These are phyloP conservation scores for Amorphotheca resinae DNA, from an alignment of 495 filamentous ascomycete genomes.

Conservation along the genomic window DNA sequence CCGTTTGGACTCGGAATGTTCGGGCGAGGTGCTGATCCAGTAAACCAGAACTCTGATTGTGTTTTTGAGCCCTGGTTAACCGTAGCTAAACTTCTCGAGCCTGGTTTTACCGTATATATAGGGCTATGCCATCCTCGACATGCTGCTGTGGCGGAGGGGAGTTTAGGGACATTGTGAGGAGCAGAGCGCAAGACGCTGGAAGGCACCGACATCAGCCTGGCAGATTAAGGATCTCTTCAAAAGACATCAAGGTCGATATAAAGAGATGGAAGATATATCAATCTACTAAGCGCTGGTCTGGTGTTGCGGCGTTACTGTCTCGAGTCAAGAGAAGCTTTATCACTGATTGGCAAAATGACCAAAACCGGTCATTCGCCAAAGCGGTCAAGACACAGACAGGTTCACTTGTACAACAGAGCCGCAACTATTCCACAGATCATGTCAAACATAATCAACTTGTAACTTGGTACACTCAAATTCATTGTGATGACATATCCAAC, in stretches of 20 bases:
- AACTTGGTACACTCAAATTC: no score
- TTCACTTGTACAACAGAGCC: no score
- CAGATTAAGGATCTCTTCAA: conserved; percentile 2
- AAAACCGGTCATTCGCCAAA: not conserved
- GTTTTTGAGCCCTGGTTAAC: conserved; percentile 11
- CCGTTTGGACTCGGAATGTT: conserved; percentile 5
- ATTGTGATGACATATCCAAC: no score
- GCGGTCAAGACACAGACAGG: not conserved
- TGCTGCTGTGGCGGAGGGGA: not conserved
- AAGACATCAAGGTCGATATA: conserved; percentile 13
- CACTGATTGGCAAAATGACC: not conserved
- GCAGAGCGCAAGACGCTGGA: conserved; percentile 12
- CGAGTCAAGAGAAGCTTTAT: not conserved
- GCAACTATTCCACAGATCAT: no score
- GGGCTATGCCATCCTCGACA: conserved; percentile 3
- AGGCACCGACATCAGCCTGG: conserved; percentile 20
- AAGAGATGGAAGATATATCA: no score
- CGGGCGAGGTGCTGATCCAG: conserved; percentile 9
- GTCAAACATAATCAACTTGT: no score
- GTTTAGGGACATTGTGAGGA: conserved; percentile 12
- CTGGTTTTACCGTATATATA: not conserved
- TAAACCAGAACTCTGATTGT: conserved; percentile 20
- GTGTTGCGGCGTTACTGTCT: not conserved
- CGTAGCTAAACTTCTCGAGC: conserved; percentile 16
- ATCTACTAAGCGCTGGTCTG: no score